A percentile compares a stretch with the other conserved stretches of the same genome.
These are phyloP conservation scores for Sungouiozyma intestinalis DNA, from an alignment of 805 yeast genomes.

Conservation along the genomic window DNA sequence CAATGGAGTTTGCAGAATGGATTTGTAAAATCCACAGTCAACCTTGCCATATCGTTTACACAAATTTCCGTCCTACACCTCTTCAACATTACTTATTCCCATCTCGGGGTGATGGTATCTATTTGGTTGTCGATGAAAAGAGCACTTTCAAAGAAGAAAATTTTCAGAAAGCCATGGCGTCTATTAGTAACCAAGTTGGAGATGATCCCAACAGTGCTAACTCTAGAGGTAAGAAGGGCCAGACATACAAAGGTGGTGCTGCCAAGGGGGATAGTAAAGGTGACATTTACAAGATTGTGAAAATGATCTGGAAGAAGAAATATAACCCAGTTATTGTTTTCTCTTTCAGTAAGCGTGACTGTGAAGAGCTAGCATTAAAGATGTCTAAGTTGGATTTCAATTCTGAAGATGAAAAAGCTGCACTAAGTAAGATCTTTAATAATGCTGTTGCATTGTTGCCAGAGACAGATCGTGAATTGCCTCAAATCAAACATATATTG, in stretches of 20 bases:
- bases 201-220: conserved; percentile 66
- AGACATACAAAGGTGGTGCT: conserved; percentile 75
- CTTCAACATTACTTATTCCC: conserved; percentile 95
- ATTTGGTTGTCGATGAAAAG: conserved; percentile 94
- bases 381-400: conserved; percentile 95
- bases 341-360: conserved; percentile 95
- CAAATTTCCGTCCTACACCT: conserved; percentile 98
- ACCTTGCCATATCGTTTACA: conserved; percentile 97
- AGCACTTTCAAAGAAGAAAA: conserved; percentile 94
- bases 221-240: conserved; percentile 60
- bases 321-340: conserved; percentile 97
- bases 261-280: conserved; percentile 54
- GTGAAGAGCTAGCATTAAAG: conserved; percentile 87
- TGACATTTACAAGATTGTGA: conserved; percentile 91
- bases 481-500: conserved; percentile 85
- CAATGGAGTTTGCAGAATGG: conserved; percentile 99
- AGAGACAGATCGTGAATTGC: conserved; percentile 82
- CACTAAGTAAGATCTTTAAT: conserved; percentile 77
- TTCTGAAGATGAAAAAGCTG: conserved; percentile 86
- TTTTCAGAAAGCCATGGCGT: conserved; percentile 96
- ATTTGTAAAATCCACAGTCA: conserved; percentile 88
- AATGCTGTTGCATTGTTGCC: conserved; percentile 85
- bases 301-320: conserved; percentile 94
- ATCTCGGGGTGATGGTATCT: conserved; percentile 97
- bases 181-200: conserved; percentile 71